Evolutionary conservation across 768 basidiomycete species (phyloP).

Genomic region (Kwoniella europaea): DNA sequence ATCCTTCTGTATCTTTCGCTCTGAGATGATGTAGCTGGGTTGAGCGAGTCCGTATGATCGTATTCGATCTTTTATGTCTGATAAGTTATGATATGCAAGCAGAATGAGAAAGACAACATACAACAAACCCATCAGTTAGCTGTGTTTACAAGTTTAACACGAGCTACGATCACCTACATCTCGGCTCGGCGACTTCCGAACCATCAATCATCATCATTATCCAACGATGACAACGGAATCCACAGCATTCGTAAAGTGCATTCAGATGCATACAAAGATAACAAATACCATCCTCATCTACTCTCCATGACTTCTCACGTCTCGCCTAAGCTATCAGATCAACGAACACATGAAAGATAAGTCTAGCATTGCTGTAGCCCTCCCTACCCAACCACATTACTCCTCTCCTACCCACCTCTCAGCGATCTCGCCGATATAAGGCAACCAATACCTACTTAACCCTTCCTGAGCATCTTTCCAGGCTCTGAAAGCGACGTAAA

Average conservation of each 20-base stretch:
- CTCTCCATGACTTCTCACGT: neutral
- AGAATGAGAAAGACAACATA: no score
- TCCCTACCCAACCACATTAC: slow-evolving; percentile 39
- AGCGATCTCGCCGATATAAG: slow-evolving; percentile 69
- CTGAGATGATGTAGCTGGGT: no score
- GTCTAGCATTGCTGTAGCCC: neutral
- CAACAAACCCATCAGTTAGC: no score
- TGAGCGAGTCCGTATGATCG: no score
- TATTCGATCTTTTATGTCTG: no score
- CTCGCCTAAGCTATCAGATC: neutral
- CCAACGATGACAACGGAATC: neutral
- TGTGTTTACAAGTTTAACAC: no score
- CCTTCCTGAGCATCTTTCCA: slow-evolving; percentile 59
- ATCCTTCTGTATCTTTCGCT: no score
- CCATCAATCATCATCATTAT: no score
- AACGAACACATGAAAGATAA: no score
- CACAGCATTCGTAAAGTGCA: neutral
- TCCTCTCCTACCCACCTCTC: slow-evolving; percentile 74
- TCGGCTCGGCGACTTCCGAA: neutral
- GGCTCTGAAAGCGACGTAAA: slow-evolving; percentile 65
- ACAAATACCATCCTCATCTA: neutral
- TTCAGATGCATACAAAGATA: neutral
- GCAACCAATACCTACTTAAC: slow-evolving; percentile 68
- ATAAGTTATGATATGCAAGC: no score
- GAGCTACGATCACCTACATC: neutral